These are phyloP conservation scores for Periconia macrospinosa DNA, from an alignment of 2,329 filamentous ascomycete species.

Conservation along the genomic window DNA sequence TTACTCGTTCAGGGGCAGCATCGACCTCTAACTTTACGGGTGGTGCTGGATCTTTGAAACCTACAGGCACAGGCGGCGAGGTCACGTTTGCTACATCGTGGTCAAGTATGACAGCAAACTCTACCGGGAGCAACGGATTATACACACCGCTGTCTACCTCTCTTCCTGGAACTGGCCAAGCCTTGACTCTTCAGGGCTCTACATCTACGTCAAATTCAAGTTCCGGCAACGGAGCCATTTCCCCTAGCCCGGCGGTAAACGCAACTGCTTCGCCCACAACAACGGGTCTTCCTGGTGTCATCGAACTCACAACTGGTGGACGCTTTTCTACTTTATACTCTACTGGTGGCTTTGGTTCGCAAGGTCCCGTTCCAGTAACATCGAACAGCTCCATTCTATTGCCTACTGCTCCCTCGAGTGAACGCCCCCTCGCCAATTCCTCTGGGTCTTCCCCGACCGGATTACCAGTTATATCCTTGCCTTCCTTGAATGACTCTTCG, in stretches of 20 bases:
- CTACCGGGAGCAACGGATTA: conserved; percentile 14
- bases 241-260: neutral
- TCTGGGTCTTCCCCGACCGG: neutral
- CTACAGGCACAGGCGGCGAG: neutral
- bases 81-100: neutral
- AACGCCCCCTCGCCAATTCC: neutral
- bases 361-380: conserved; percentile 1
- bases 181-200: neutral
- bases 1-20: conserved; percentile 7
- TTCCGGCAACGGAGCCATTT: neutral
- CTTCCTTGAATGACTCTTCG: conserved; percentile 3
- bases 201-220: neutral
- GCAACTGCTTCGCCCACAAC: conserved; percentile 1
- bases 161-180: neutral
- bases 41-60: conserved; percentile 14
- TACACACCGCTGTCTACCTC: conserved; percentile 5
- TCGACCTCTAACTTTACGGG: conserved; percentile 19
- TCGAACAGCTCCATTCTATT: conserved; percentile 2
- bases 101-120: conserved; percentile 4
- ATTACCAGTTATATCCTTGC: neutral
- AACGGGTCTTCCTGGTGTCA: neutral
- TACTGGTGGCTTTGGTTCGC: conserved; percentile 10
- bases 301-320: conserved; percentile 1
- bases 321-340: conserved; percentile 9
- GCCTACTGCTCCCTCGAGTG: conserved; percentile 1